A percentile compares a stretch with the other conserved stretches of the same genome.
These are phyloP conservation scores for Suillus occidentalis DNA, from an alignment of 768 basidiomycete species.

Conservation along the genomic window DNA sequence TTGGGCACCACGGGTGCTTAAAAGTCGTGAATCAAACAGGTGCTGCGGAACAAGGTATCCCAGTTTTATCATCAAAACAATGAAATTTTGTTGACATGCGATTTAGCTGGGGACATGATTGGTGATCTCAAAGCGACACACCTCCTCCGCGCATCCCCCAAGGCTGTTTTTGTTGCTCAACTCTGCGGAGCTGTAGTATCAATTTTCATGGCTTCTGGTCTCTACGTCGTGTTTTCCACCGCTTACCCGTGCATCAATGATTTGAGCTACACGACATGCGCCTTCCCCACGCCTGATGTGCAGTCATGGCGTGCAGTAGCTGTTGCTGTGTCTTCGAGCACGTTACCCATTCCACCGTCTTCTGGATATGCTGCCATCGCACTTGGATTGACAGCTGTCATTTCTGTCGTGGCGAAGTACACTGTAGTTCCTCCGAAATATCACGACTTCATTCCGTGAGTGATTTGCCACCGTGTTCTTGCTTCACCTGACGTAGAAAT, in stretches of 20 bases:
- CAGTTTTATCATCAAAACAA: not conserved
- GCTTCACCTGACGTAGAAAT: not conserved
- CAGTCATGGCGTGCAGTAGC: constrained; percentile 15
- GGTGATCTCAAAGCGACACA: constrained; percentile 66
- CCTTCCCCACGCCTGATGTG: constrained; percentile 3
- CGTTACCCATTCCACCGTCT: constrained; percentile 44
- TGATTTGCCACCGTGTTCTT: not conserved
- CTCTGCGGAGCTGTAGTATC: constrained; percentile 55
- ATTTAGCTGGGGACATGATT: constrained; percentile 52
- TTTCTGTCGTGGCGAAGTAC: constrained; percentile 44
- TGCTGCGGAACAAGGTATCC: constrained; percentile 10
- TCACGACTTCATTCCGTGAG: constrained; percentile 23
- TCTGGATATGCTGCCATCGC: constrained; percentile 61
- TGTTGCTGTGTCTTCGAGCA: constrained; percentile 22
- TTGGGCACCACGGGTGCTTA: not conserved
- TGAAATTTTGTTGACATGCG: not conserved
- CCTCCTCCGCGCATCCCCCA: constrained; percentile 59
- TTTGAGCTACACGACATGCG: constrained; percentile 8
- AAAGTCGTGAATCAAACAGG: constrained; percentile 6
- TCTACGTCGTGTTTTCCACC: constrained; percentile 61
- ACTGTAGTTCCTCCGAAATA: constrained; percentile 24
- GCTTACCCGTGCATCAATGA: constrained; percentile 54
- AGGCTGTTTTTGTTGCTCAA: constrained; percentile 61
- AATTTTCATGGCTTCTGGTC: constrained; percentile 53
- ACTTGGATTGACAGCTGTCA: constrained; percentile 44